phyloP scores from a whole-genome alignment of 805 yeast genomes.

The Metschnikowia noctiluminum region DNA sequence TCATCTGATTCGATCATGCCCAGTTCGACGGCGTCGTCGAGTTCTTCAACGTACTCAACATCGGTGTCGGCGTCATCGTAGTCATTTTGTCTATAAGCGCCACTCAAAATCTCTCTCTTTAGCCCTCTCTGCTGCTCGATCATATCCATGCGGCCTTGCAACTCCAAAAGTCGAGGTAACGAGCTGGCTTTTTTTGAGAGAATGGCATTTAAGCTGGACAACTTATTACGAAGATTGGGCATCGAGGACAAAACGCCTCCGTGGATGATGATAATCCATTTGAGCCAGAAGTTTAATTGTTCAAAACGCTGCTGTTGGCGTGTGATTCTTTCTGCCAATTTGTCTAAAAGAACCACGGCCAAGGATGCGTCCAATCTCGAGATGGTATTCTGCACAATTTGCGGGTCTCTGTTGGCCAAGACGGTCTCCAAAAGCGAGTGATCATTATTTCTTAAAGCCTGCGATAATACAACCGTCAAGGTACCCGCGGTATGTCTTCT shows the following conservation, averaged over 20 bases:
- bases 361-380: constrained; percentile 46
- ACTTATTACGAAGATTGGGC: constrained; percentile 41
- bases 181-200: constrained; percentile 47
- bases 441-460: constrained; percentile 85
- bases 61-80: constrained; percentile 41
- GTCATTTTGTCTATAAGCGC: constrained; percentile 20
- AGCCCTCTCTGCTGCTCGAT: constrained; percentile 42
- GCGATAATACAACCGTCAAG: constrained; percentile 78
- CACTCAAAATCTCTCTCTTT: constrained; percentile 37
- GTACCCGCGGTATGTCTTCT: constrained; percentile 54
- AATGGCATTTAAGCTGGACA: constrained; percentile 45
- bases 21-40: constrained; percentile 46
- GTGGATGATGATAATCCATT: constrained; percentile 53
- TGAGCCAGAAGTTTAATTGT: constrained; percentile 52
- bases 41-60: constrained; percentile 71
- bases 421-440: constrained; percentile 83
- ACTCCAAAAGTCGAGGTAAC: constrained; percentile 48
- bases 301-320: constrained; percentile 50
- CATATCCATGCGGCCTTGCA: constrained; percentile 49
- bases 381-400: constrained; percentile 48
- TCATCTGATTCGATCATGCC: constrained; percentile 20
- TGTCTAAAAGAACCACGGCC: constrained; percentile 49
- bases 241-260: constrained; percentile 48
- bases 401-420: constrained; percentile 52
- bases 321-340: constrained; percentile 50